A percentile compares a stretch with the other conserved stretches of the same genome.
Evolutionary conservation across 148 eudicot genomes (phyloP).

Genomic region (Fagopyrum tataricum): DNA sequence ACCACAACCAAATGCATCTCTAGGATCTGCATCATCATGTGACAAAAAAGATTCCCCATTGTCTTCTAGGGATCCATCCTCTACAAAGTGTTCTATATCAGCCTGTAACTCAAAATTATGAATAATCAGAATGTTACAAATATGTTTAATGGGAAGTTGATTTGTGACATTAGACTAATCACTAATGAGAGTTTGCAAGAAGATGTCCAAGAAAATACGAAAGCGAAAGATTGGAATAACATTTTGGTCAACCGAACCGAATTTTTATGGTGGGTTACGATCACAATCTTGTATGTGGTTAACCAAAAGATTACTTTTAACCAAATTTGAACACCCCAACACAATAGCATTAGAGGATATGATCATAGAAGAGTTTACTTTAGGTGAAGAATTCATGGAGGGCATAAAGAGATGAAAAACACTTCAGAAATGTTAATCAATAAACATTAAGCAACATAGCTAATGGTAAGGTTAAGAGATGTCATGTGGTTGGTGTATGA

Average conservation of each 20-base stretch:
- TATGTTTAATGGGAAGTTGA: background rate
- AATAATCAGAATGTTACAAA: background rate
- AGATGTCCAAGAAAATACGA: too few species aligned
- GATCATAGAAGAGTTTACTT: background rate
- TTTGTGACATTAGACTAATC: background rate
- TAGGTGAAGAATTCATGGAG: background rate
- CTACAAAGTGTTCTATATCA: constrained; percentile 88
- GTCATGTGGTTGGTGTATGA: background rate
- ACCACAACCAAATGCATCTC: constrained; percentile 63
- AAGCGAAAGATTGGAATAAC: too few species aligned
- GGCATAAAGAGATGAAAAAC: background rate
- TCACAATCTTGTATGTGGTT: too few species aligned
- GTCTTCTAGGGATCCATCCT: constrained; percentile 88
- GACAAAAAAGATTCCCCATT: constrained; percentile 91
- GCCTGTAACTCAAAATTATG: constrained; percentile 49
- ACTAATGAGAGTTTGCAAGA: background rate
- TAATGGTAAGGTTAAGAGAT: background rate
- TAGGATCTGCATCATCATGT: constrained; percentile 73
- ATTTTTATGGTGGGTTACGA: too few species aligned
- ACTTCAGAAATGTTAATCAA: background rate
- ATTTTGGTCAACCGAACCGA: too few species aligned
- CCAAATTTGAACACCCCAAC: too few species aligned
- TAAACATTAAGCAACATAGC: background rate
- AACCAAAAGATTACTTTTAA: too few species aligned
- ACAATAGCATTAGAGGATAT: background rate